Evolutionary conservation across 2,329 filamentous ascomycete species (phyloP).

Genomic region (Penicillium brasilianum): DNA sequence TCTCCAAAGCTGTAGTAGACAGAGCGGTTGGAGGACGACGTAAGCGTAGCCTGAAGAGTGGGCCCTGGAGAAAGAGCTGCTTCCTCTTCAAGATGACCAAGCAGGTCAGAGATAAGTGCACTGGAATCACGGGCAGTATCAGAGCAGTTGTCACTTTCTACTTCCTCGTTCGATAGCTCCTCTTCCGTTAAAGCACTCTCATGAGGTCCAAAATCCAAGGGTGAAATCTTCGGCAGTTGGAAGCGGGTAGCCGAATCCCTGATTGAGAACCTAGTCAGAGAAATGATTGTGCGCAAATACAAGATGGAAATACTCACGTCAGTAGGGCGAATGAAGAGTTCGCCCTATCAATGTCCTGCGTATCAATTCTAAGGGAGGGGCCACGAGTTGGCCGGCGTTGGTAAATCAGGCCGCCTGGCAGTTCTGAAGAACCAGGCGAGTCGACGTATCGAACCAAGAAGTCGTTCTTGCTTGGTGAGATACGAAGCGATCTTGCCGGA

Average conservation of each 20-base stretch:
- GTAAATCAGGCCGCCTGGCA: not conserved
- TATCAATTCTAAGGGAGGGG: not conserved
- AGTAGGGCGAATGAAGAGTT: slow-evolving; percentile 3
- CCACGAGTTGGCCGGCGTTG: not conserved
- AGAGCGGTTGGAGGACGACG: not conserved
- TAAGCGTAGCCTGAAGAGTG: not conserved
- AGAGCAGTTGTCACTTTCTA: not conserved
- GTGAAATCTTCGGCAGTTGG: slow-evolving; percentile 15
- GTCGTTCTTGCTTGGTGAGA: not conserved
- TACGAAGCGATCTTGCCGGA: not conserved
- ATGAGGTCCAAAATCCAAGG: slow-evolving; percentile 8
- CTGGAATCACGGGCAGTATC: slow-evolving; percentile 4
- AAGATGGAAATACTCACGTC: not conserved
- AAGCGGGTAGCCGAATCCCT: slow-evolving; percentile 8
- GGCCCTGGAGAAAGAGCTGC: not conserved
- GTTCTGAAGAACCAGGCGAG: not conserved
- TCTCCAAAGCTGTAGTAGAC: slow-evolving; percentile 4
- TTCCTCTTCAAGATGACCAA: slow-evolving; percentile 16
- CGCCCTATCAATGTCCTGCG: not conserved
- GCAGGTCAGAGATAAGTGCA: slow-evolving; percentile 13
- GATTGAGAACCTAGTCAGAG: not conserved
- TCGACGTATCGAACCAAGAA: not conserved
- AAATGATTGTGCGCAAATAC: not conserved
- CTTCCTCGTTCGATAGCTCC: not conserved
- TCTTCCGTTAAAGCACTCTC: not conserved